Conservation (phyloP, 1,139 yeast genomes). For the Pichia sp. region DNA sequence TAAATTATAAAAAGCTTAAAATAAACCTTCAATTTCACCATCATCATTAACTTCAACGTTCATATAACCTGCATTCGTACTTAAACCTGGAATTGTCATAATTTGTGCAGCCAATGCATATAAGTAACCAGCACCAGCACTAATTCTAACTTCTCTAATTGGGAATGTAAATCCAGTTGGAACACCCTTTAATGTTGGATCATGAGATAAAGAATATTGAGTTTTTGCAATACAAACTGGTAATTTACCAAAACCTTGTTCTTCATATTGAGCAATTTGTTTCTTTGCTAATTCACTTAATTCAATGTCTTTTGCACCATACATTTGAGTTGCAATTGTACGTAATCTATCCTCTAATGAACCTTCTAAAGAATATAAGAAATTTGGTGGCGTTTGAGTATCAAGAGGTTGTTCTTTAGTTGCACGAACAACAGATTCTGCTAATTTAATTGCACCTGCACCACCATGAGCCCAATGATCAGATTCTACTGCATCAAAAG, state of each 20-base stretch:
- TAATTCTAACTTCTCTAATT: constrained; percentile 71
- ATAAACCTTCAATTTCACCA: constrained; percentile 75
- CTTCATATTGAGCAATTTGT: constrained; percentile 59
- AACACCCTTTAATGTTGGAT: constrained; percentile 74
- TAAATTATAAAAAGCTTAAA: constrained; percentile 30
- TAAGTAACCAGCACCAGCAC: constrained; percentile 79
- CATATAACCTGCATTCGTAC: constrained; percentile 81
- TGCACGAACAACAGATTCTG: constrained; percentile 62
- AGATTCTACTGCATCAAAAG: constrained; percentile 65
- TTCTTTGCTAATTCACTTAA: constrained; percentile 60
- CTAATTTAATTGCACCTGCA: constrained; percentile 61
- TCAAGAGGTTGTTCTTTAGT: constrained; percentile 33
- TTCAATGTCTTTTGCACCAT: constrained; percentile 67
- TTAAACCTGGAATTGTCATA: constrained; percentile 79
- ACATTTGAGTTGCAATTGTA: constrained; percentile 66
- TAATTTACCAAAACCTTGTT: constrained; percentile 66
- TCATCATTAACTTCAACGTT: constrained; percentile 74
- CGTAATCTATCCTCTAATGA: constrained; percentile 58
- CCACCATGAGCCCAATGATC: constrained; percentile 86
- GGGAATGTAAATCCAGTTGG: constrained; percentile 77
- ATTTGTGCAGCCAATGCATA: constrained; percentile 81
- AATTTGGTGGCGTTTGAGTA: constrained; percentile 38
- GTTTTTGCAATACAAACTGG: constrained; percentile 84
- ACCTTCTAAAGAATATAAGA: constrained; percentile 54
- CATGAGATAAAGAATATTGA: constrained; percentile 76